phyloP scores from a whole-genome alignment of 805 yeast species.

The Huiozyma sinensis region DNA sequence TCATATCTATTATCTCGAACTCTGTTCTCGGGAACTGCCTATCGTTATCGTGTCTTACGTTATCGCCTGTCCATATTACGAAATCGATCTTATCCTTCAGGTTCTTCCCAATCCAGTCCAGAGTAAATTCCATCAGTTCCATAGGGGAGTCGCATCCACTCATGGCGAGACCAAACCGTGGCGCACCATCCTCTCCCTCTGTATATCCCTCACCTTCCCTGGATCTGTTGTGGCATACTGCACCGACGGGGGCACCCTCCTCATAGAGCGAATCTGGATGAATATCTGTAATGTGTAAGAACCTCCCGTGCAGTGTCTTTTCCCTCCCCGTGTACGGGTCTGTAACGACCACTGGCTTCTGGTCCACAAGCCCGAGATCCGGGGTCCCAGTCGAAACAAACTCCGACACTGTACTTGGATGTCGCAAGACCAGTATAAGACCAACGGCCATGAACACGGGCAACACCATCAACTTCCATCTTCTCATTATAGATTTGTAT shows the following conservation, averaged over 20 bases:
- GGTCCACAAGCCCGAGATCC: conserved; percentile 32
- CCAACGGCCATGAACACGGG: too few species aligned
- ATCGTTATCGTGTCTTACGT: conserved; percentile 76
- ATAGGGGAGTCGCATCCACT: conserved; percentile 72
- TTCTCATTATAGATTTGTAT: too few species aligned
- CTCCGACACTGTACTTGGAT: too few species aligned
- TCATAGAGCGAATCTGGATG: conserved; percentile 70
- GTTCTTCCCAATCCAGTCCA: conserved; percentile 55
- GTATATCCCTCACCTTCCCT: background rate
- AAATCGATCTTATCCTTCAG: conserved; percentile 71
- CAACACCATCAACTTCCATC: too few species aligned
- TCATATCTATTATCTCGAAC: conserved; percentile 56
- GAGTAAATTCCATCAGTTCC: conserved; percentile 47
- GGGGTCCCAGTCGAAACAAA: too few species aligned
- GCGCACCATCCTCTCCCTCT: conserved; percentile 36
- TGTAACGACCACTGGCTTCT: conserved; percentile 26
- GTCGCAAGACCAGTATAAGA: too few species aligned
- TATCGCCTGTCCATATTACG: conserved; percentile 87
- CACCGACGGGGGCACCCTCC: conserved; percentile 38
- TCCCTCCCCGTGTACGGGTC: conserved; percentile 10
- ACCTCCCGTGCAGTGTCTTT: conserved; percentile 51
- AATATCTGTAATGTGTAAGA: conserved; percentile 76
- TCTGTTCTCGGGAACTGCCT: conserved; percentile 66
- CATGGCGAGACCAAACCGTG: conserved; percentile 64
- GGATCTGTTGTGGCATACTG: conserved; percentile 42